These are phyloP conservation scores for Fonsecaea multimorphosa DNA, from an alignment of 2,329 filamentous ascomycete species.

Conservation along the genomic window DNA sequence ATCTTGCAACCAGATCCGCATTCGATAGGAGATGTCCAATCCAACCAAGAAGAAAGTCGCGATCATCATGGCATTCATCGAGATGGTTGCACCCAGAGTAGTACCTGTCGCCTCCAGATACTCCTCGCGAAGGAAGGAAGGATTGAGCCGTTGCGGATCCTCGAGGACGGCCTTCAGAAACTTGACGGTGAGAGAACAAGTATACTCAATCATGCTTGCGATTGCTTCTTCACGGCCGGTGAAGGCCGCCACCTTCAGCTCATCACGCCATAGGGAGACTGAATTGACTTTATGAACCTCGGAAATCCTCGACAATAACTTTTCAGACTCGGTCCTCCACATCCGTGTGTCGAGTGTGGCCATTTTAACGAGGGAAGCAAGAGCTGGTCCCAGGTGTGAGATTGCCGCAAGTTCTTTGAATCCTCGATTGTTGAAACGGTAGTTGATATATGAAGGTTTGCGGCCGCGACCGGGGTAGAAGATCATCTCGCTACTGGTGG, in stretches of 20 bases:
- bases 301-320: neutral
- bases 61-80: conserved; percentile 2
- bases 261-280: neutral
- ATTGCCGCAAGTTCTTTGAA: conserved; percentile 9
- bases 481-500: conserved; percentile 3
- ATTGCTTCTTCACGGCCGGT: neutral
- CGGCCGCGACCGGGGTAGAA: neutral
- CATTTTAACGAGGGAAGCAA: conserved; percentile 2
- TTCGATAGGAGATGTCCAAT: conserved; percentile 3
- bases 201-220: conserved; percentile 4
- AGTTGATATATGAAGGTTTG: conserved; percentile 12
- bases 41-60: conserved; percentile 10
- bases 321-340: neutral
- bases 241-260: neutral
- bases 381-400: conserved; percentile 1
- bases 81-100: conserved; percentile 3
- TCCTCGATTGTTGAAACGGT: conserved; percentile 7
- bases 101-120: conserved; percentile 2
- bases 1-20: conserved; percentile 3
- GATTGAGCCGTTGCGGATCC: neutral
- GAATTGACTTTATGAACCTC: conserved; percentile 1
- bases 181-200: neutral
- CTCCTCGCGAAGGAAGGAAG: neutral
- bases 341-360: neutral
- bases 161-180: neutral